phyloP scores from a whole-genome alignment of 2,329 filamentous ascomycete species.

The Amauroascus verrucosus region DNA sequence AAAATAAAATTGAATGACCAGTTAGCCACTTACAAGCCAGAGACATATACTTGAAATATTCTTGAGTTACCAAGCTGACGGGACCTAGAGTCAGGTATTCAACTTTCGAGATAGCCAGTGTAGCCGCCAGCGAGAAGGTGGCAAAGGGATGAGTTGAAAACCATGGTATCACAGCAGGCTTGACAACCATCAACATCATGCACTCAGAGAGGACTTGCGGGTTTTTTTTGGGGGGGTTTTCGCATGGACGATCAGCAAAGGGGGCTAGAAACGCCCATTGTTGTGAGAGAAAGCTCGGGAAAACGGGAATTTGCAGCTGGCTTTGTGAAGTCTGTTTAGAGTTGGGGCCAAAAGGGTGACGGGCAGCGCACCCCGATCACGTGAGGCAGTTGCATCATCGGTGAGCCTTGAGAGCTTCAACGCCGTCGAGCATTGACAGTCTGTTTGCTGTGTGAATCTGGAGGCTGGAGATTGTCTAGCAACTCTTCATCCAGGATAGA shows the following conservation, averaged over 20 bases:
- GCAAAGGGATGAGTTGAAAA: neutral
- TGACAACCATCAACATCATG: neutral
- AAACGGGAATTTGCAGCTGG: neutral
- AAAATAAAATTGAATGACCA: neutral
- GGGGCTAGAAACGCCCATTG: neutral
- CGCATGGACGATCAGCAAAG: neutral
- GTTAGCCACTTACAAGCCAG: slow-evolving; percentile 8
- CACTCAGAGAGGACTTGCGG: neutral
- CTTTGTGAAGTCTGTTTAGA: slow-evolving; percentile 5
- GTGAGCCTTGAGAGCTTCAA: no score
- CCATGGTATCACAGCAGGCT: neutral
- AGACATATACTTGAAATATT: slow-evolving; percentile 3
- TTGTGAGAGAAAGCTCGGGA: neutral
- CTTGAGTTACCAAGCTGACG: slow-evolving; percentile 6
- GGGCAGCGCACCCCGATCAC: neutral
- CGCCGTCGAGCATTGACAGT: neutral
- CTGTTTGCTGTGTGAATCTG: no score
- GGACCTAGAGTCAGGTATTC: neutral
- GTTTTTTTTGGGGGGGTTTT: no score
- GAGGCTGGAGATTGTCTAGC: no score
- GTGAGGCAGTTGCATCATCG: no score
- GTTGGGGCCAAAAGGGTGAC: slow-evolving; percentile 2
- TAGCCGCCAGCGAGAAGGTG: neutral
- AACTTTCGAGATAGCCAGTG: neutral
- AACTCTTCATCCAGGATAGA: no score